These are phyloP conservation scores for Leishmania gerbilli DNA, from an alignment of 208 protist species.

Conservation along the genomic window DNA sequence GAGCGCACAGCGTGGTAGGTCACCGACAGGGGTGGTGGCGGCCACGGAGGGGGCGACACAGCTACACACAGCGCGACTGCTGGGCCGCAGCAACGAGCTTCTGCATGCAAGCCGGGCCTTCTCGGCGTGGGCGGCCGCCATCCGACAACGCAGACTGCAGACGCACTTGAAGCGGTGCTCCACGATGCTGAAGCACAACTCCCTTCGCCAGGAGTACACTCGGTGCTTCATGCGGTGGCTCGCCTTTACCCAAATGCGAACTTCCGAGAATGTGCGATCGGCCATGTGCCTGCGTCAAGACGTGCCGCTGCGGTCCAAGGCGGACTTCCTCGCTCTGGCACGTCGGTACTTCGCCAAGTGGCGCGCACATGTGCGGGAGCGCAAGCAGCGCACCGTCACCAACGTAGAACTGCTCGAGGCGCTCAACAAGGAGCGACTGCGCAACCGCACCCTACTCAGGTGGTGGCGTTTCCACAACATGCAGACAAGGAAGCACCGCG, in stretches of 20 bases:
- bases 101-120: slow-evolving; percentile 27
- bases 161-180: slow-evolving; percentile 72
- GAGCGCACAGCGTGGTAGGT: background rate
- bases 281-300: slow-evolving; percentile 35
- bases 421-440: slow-evolving; percentile 42
- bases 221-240: slow-evolving; percentile 74
- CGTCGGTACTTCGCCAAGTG: slow-evolving; percentile 68
- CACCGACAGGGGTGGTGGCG: slow-evolving; percentile 3
- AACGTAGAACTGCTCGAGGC: slow-evolving; percentile 47
- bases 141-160: slow-evolving; percentile 35
- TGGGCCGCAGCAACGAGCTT: slow-evolving; percentile 28
- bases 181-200: slow-evolving; percentile 57
- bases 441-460: slow-evolving; percentile 25
- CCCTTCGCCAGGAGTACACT: slow-evolving; percentile 40
- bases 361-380: slow-evolving; percentile 44
- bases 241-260: slow-evolving; percentile 35
- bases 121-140: slow-evolving; percentile 39
- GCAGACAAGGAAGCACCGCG: slow-evolving; percentile 4
- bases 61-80: slow-evolving; percentile 6
- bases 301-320: slow-evolving; percentile 58
- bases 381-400: slow-evolving; percentile 44
- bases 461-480: slow-evolving; percentile 30
- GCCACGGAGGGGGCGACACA: slow-evolving; percentile 13
- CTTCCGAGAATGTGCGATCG: slow-evolving; percentile 14
- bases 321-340: slow-evolving; percentile 56